Evolutionary conservation across 768 basidiomycete species (phyloP).

Genomic region (Russula sp.): DNA sequence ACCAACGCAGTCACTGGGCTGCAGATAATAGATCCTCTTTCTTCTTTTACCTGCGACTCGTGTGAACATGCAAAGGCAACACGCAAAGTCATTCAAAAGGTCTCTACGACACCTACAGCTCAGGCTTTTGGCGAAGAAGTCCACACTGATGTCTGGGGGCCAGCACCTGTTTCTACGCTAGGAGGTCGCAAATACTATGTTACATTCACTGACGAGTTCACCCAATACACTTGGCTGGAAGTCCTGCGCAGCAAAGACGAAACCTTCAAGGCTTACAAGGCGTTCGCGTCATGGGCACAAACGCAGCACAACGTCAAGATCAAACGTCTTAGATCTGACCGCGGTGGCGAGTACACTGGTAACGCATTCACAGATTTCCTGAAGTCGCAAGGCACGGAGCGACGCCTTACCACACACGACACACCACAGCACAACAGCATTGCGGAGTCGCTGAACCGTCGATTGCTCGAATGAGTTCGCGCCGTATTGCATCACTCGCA

Average conservation of each 20-base stretch:
- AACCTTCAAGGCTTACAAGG: neutral
- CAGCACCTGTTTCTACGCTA: neutral
- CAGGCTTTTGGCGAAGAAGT: neutral
- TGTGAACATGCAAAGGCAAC: constrained; percentile 32
- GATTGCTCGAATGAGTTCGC: constrained; percentile 28
- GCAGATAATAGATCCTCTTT: neutral
- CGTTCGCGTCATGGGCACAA: neutral
- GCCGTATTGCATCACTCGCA: neutral
- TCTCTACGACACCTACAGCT: neutral
- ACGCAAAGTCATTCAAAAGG: neutral
- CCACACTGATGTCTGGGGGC: constrained; percentile 1
- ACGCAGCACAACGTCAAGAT: neutral
- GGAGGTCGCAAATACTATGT: neutral
- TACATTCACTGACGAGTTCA: neutral
- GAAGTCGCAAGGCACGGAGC: neutral
- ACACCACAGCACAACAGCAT: constrained; percentile 31
- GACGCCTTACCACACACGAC: neutral
- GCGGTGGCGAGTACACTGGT: neutral
- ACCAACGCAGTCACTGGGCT: neutral
- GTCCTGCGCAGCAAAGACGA: neutral
- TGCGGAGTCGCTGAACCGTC: constrained; percentile 35
- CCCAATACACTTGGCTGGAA: constrained; percentile 8
- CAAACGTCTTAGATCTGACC: neutral
- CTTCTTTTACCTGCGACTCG: constrained; percentile 31
- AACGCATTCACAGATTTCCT: neutral